Evolutionary conservation across 2,329 filamentous ascomycete species (phyloP), one percentile per base, ranked within the genome.

Genomic region (Biscogniauxia mediterranea): DNA sequence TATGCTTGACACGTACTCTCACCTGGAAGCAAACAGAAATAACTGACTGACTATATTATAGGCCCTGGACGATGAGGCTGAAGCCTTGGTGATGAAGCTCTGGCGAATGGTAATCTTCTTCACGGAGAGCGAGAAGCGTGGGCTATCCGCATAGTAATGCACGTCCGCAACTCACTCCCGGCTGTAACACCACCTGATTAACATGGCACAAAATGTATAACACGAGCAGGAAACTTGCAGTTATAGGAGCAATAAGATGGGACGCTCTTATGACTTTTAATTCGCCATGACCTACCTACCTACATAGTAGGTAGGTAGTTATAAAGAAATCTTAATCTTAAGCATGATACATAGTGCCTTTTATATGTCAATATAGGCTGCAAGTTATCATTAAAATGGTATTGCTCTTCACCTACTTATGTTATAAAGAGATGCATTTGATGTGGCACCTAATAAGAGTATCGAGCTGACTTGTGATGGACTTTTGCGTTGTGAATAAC

Each of bases 51-150:
- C 65, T 55, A 13, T 19, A 28, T 62, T 63, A 62, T 64, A 94
- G 87, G 92, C 92, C 52, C 82, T 99, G 64, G 95, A 97, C 73
- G 95, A 99, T 72, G 95, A 98, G 73, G 93, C 93, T 11, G 93
- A 97, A 76, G 89, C 91, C 25, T 80, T 99, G 67, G 93, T 98
- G 55, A 96, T 92, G 85, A 98, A 97, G 80, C 84, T 99, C 42
- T 99, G 95, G 95, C 87, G 94, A 56, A 96, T 98, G 92, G 88
- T 97, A 61, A 96, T 98, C 71, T 98, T 97, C 86, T 97, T 94
- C 71, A 95, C 92, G 5, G 94, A 98, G 77, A 91, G 90, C 71
- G 94, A 97, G 83, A 96, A 95, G 80, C 83, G 93, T 65, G 93
- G 93, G 1, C 80, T 97, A 63, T 90, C 90, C 20, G 85, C 87